Evolutionary conservation across 805 yeast species (phyloP).

Genomic region (Lachancea waltii): DNA sequence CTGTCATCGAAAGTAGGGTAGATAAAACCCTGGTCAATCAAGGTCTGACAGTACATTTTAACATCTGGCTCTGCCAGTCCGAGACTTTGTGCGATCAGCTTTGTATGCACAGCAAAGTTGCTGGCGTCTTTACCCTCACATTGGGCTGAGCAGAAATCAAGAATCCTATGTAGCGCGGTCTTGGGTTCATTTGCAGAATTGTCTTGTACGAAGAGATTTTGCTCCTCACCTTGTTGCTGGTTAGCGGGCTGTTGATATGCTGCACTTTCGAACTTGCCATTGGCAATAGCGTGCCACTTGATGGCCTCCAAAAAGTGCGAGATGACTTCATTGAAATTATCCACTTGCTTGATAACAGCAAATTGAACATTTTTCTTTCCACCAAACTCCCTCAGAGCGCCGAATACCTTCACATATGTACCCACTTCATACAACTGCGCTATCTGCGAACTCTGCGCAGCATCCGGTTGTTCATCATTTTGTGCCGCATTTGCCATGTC

Average conservation of each 20-base stretch:
- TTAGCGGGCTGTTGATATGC: slow-evolving; percentile 12
- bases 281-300: slow-evolving; percentile 47
- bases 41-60: slow-evolving; percentile 41
- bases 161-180: slow-evolving; percentile 38
- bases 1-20: slow-evolving; percentile 67
- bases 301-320: slow-evolving; percentile 65
- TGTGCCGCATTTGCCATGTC: slow-evolving; percentile 29
- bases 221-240: slow-evolving; percentile 19
- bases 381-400: slow-evolving; percentile 52
- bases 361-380: slow-evolving; percentile 60
- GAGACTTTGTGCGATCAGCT: slow-evolving; percentile 52
- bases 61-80: slow-evolving; percentile 45
- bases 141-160: slow-evolving; percentile 44
- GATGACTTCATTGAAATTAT: slow-evolving; percentile 60
- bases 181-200: slow-evolving; percentile 30
- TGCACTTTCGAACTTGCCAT: slow-evolving; percentile 36
- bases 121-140: slow-evolving; percentile 44
- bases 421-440: slow-evolving; percentile 38
- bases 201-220: slow-evolving; percentile 41
- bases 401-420: slow-evolving; percentile 55
- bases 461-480: slow-evolving; percentile 16
- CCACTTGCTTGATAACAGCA: slow-evolving; percentile 50
- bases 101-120: slow-evolving; percentile 65
- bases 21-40: slow-evolving; percentile 62
- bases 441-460: slow-evolving; percentile 25